Evolutionary conservation across 2,329 filamentous ascomycete genomes (phyloP).

Genomic region (Fusarium gaditjirri): DNA sequence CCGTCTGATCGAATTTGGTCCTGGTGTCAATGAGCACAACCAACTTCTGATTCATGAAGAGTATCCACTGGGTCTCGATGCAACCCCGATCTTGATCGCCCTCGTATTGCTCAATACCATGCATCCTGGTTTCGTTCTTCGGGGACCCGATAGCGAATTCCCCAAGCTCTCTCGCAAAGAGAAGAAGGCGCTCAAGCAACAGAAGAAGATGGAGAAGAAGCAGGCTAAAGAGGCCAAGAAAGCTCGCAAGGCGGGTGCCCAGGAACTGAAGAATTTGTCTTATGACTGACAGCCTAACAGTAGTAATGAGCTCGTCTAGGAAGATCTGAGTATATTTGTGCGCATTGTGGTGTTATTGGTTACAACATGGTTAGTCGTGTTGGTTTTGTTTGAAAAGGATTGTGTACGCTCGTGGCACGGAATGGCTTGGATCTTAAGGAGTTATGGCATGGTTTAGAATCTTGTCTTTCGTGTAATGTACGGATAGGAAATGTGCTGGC

Average conservation of each 20-base stretch:
- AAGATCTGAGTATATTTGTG: neutral
- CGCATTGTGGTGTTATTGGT: neutral
- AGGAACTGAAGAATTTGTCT: slow-evolving; percentile 28
- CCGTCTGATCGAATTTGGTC: slow-evolving; percentile 66
- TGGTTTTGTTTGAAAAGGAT: neutral
- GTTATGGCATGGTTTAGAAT: neutral
- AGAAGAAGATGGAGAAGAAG: slow-evolving; percentile 48
- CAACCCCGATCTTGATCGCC: slow-evolving; percentile 64
- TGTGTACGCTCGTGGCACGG: neutral
- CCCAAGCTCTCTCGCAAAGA: slow-evolving; percentile 54
- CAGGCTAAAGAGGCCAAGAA: slow-evolving; percentile 40
- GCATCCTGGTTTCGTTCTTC: slow-evolving; percentile 60
- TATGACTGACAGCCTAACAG: slow-evolving; percentile 15
- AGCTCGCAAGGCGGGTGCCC: slow-evolving; percentile 26
- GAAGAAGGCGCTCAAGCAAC: slow-evolving; percentile 55
- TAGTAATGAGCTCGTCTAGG: slow-evolving; percentile 7
- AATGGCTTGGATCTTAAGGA: neutral
- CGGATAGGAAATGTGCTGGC: neutral
- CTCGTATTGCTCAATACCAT: slow-evolving; percentile 55
- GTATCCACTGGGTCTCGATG: slow-evolving; percentile 64
- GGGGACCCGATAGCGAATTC: slow-evolving; percentile 59
- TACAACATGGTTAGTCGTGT: neutral
- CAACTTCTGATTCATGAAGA: slow-evolving; percentile 60
- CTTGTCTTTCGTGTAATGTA: slow-evolving; percentile 2
- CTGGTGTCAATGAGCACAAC: slow-evolving; percentile 56